Conservation (phyloP, 2,329 filamentous ascomycete genomes). For the Elsinoe necatrix region DNA sequence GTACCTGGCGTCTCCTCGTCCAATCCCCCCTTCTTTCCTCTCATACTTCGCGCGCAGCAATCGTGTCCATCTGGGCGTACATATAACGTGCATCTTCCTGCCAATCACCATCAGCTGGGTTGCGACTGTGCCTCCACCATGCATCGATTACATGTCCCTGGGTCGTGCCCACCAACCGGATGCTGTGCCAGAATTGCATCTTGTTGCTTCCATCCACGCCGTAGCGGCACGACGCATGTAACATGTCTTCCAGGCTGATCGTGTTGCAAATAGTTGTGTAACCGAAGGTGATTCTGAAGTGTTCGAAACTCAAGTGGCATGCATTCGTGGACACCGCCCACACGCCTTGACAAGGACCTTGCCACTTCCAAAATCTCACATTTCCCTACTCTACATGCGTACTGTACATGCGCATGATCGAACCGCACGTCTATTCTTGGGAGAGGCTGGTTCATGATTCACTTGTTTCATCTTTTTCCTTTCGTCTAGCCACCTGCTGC, state of each 20-base stretch:
- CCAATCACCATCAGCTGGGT: slow-evolving; percentile 5
- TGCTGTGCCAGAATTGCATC: slow-evolving; percentile 7
- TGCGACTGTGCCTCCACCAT: slow-evolving; percentile 12
- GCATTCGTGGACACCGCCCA: background rate
- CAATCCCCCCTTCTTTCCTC: background rate
- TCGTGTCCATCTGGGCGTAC: background rate
- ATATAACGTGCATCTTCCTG: background rate
- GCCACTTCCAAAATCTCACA: background rate
- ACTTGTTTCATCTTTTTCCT: background rate
- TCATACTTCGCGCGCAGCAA: slow-evolving; percentile 3
- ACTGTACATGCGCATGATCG: background rate
- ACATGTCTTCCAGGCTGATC: background rate
- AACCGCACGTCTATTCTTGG: background rate
- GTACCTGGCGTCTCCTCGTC: slow-evolving; percentile 7
- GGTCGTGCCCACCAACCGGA: slow-evolving; percentile 5
- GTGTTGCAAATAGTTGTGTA: slow-evolving; percentile 1
- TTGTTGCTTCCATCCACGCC: slow-evolving; percentile 1
- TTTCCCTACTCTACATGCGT: background rate
- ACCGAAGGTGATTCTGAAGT: background rate
- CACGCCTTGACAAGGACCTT: background rate
- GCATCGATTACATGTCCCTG: slow-evolving; percentile 1
- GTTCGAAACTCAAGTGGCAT: background rate
- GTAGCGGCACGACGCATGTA: slow-evolving; percentile 9
- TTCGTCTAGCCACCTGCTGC: slow-evolving; percentile 11
- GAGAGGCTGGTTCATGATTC: slow-evolving; percentile 9